Evolutionary conservation across 2,329 filamentous ascomycete genomes (phyloP), one percentile per base, ranked within the genome.

Genomic region (Stromatinia cepivora): DNA sequence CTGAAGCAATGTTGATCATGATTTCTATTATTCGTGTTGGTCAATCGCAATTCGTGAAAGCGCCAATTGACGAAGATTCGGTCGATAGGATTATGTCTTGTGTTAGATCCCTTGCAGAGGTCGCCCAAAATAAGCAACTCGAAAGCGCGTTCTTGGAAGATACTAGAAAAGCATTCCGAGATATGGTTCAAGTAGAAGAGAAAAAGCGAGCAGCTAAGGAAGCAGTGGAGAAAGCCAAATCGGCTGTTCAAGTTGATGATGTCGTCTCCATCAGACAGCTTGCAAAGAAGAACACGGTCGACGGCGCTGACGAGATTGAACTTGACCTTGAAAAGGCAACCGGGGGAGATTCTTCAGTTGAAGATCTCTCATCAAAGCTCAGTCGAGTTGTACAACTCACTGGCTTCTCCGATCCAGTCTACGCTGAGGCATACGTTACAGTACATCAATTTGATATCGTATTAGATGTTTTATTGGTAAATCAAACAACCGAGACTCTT

Each of bases 361-460:
- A 97, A 78, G 93, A 97, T 73, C 85, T 97, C 3, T 91, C 92
- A 17, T 97, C 93, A 67, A 99, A 99, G 81, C 88, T 99, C 71
- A 97, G 91, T 83, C 89, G 95, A 20, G 94, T 99, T 50, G 95
- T 99, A 31, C 95, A 99, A 81, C 87, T 99, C 58, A 99, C 95
- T 25, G 95, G 95, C 71, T 99, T 99, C 86, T 98, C 95, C 0
- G 95, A 99, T 78, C 91, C 95, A 1, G 95, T 99, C 20, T 99
- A 99, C 77, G 95, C 93, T n/a, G 95, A 99, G 81, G 95, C 95
- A 7, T 99, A 99, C 76, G 94, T 99, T 78, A 97, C 97, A 80
- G 94, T 99, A 13, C 94, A 98, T 80, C 95, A 99, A 80, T 99
- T 99, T 78, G 95, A 99, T 78, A 99, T 99, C 76, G 91, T 99